Percentiles rank a stretch among this genome's conserved stretches.
Evolutionary conservation across 805 yeast genomes (phyloP).

Genomic region (Candida caryicola): DNA sequence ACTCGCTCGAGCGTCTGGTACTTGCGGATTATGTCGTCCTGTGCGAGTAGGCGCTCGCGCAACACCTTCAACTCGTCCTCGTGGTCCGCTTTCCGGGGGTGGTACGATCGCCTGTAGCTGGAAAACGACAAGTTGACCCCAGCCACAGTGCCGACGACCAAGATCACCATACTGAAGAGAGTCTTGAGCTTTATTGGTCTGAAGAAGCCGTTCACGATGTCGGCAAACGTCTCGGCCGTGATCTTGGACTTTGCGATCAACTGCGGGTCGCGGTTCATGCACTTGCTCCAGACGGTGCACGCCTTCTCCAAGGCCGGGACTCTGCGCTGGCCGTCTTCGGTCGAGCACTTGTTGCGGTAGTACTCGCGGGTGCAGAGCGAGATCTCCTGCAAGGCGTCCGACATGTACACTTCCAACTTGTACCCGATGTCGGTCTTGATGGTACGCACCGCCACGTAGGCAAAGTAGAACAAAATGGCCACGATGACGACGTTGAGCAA

Average conservation of each 20-base stretch:
- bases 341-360: constrained; percentile 66
- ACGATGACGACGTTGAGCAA: constrained; percentile 54
- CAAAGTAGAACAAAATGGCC: constrained; percentile 48
- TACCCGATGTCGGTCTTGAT: constrained; percentile 67
- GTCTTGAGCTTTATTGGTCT: constrained; percentile 71
- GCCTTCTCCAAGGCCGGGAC: constrained; percentile 72
- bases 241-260: constrained; percentile 63
- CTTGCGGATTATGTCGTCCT: constrained; percentile 5
- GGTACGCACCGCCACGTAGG: constrained; percentile 51
- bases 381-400: constrained; percentile 61
- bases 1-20: neutral
- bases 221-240: constrained; percentile 81
- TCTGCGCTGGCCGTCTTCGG: constrained; percentile 40
- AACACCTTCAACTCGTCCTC: neutral
- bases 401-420: constrained; percentile 61
- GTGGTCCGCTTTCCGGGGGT: neutral
- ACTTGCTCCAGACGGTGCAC: constrained; percentile 74
- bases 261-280: constrained; percentile 79
- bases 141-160: constrained; percentile 51
- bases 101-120: constrained; percentile 20
- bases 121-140: constrained; percentile 53
- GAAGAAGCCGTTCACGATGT: constrained; percentile 72
- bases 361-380: constrained; percentile 69
- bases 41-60: constrained; percentile 1
- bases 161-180: constrained; percentile 44